Evolutionary conservation across 2,329 filamentous ascomycete species (phyloP).

Genomic region (Dryadomyces quercivorus): DNA sequence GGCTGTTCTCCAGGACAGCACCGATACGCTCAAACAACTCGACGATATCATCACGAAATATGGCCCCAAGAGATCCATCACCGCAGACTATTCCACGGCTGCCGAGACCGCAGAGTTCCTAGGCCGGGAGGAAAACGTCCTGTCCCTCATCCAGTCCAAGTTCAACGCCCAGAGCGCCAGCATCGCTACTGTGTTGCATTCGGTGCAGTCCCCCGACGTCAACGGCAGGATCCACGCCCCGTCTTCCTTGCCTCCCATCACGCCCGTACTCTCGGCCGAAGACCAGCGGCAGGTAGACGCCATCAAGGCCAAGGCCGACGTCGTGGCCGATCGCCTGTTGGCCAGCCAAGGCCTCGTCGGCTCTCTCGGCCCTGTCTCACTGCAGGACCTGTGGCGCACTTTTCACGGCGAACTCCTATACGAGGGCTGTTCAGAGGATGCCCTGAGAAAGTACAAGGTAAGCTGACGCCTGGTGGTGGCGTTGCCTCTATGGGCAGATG

Average conservation of each 20-base stretch:
- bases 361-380: slow-evolving; percentile 10
- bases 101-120: slow-evolving; percentile 13
- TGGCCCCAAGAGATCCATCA: slow-evolving; percentile 9
- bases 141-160: slow-evolving; percentile 31
- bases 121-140: slow-evolving; percentile 22
- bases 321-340: slow-evolving; percentile 39
- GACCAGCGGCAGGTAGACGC: slow-evolving; percentile 31
- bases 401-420: slow-evolving; percentile 45
- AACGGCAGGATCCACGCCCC: slow-evolving; percentile 20
- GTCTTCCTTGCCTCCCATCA: slow-evolving; percentile 1
- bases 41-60: slow-evolving; percentile 39
- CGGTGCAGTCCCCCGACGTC: slow-evolving; percentile 39
- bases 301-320: slow-evolving; percentile 50
- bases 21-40: slow-evolving; percentile 42
- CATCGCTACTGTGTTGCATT: slow-evolving; percentile 44
- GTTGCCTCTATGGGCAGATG: neutral
- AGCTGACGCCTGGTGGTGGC: neutral
- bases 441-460: slow-evolving; percentile 47
- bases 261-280: slow-evolving; percentile 17
- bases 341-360: slow-evolving; percentile 19
- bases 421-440: slow-evolving; percentile 44
- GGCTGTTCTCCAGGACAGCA: slow-evolving; percentile 41
- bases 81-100: neutral
- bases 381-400: slow-evolving; percentile 43
- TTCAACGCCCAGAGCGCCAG: slow-evolving; percentile 39